phyloP scores from a whole-genome alignment of 768 basidiomycete genomes.

The Rubroboletus satanas region DNA sequence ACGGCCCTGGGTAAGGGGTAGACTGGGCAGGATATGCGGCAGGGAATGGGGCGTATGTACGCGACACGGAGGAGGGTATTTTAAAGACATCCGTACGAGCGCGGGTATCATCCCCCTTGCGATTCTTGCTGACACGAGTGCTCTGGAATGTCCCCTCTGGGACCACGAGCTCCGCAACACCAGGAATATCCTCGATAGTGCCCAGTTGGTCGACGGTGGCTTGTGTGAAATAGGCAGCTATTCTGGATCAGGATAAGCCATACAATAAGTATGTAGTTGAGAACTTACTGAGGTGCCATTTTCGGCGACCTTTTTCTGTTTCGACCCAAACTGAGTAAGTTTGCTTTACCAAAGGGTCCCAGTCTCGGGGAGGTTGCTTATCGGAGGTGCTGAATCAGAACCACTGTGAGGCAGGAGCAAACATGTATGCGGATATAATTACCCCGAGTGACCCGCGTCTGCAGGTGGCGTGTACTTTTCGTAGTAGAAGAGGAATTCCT shows the following conservation, averaged over 20 bases:
- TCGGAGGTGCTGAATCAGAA: conserved; percentile 34
- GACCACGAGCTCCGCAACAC: conserved; percentile 56
- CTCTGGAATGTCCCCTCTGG: conserved; percentile 68
- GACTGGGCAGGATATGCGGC: conserved; percentile 29
- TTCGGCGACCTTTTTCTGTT: conserved; percentile 59
- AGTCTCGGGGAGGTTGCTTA: conserved; percentile 53
- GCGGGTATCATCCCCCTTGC: conserved; percentile 41
- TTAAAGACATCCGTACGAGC: conserved; percentile 31
- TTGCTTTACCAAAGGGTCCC: conserved; percentile 75
- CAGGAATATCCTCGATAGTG: conserved; percentile 64
- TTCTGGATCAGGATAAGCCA: conserved; percentile 20
- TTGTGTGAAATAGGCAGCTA: conserved; percentile 84
- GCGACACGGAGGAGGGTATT: conserved; percentile 30
- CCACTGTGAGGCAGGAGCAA: conserved; percentile 5
- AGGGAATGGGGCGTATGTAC: conserved; percentile 43
- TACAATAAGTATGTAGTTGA: not conserved
- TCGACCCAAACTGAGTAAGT: conserved; percentile 80
- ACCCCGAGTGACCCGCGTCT: conserved; percentile 45
- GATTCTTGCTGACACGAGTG: conserved; percentile 53
- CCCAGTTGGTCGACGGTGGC: conserved; percentile 65
- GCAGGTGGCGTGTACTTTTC: conserved; percentile 59
- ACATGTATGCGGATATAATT: conserved; percentile 10
- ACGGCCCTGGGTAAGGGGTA: conserved; percentile 21
- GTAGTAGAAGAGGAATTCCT: conserved; percentile 87
- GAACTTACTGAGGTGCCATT: conserved; percentile 78